These are phyloP conservation scores for Aspergillus funiculosus DNA, from an alignment of 495 filamentous ascomycete species.

Conservation along the genomic window DNA sequence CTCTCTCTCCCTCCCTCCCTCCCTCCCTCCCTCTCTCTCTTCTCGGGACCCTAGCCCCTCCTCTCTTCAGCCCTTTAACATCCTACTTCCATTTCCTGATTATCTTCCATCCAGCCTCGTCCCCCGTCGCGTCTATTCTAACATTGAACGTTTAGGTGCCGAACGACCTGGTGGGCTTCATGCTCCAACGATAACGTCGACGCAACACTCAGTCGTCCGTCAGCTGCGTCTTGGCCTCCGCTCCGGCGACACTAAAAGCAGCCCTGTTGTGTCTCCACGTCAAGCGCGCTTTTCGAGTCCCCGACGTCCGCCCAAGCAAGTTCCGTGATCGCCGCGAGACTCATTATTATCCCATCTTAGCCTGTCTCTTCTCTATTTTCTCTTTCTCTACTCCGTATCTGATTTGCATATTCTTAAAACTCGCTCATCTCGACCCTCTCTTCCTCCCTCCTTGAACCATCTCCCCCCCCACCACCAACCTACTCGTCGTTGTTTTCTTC, in stretches of 20 bases:
- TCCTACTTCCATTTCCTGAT: constrained; percentile 13
- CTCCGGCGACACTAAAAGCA: constrained; percentile 42
- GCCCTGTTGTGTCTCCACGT: constrained; percentile 32
- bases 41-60: constrained; percentile 16
- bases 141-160: constrained; percentile 17
- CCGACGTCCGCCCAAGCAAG: constrained; percentile 20
- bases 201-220: constrained; percentile 22
- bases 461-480: no score
- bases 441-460: constrained; percentile 12
- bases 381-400: constrained; percentile 2
- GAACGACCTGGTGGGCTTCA: constrained; percentile 30
- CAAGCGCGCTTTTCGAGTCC: constrained; percentile 33
- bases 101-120: constrained; percentile 1
- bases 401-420: background rate
- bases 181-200: constrained; percentile 29
- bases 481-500: background rate
- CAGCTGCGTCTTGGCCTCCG: constrained; percentile 38
- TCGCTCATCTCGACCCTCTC: constrained; percentile 2
- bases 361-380: constrained; percentile 1
- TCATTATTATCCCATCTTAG: constrained; percentile 1
- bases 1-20: constrained; percentile 3
- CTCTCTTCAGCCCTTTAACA: constrained; percentile 4
- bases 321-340: no score
- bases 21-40: constrained; percentile 13
- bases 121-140: constrained; percentile 10